Base-by-base conservation (phyloP, 257 asterid species). In the Salvia splendens region DNA sequence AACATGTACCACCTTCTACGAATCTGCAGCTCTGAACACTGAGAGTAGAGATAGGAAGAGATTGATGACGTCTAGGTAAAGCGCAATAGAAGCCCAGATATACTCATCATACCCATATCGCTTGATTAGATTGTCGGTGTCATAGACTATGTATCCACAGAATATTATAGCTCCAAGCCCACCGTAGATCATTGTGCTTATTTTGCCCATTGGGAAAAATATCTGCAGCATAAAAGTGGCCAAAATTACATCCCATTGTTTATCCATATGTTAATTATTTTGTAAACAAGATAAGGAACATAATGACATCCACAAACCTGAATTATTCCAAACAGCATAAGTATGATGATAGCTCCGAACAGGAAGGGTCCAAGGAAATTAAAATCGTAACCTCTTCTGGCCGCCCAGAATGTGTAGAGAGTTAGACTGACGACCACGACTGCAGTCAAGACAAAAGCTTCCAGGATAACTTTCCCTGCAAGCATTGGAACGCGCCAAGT, bases 401-500 rank as follows among this genome's bases (percentile, higher is more conserved):
- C 87, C 57, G 85, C 90, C 90, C 90, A 84, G 57, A 82, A 84
- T 0, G 90, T 84, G 76, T 82, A 84, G n/a, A 84, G 20, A 0
- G 90, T 84, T 69, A 84, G 90, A 55, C 84, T 78, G 8, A 84
- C 75, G 2, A 84, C 84, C 50, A 84, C 77, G 0, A 42, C 81
- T 17, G 82, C 84, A 15, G 90, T 84, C 57, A 84, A 71, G 73
- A 82, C 65, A 46, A 65, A 82, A 0, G 87, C 75, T 58, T 84
- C 89, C 67, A 84, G 73, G 67, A 84, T 79, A 40, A 84, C 80
- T 84, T 79, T 84, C 45, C 89, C 89, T 84, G 85, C 68, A 53
- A 40, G 1, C 17, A 65, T 51, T 4, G 5, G 35, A 53, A 11
- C 3, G 50, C n/a, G 38, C 24, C 15, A 61, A 5, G 45, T 48